These are phyloP conservation scores for Kuraishia molischiana DNA, from an alignment of 805 yeast genomes.

Conservation along the genomic window DNA sequence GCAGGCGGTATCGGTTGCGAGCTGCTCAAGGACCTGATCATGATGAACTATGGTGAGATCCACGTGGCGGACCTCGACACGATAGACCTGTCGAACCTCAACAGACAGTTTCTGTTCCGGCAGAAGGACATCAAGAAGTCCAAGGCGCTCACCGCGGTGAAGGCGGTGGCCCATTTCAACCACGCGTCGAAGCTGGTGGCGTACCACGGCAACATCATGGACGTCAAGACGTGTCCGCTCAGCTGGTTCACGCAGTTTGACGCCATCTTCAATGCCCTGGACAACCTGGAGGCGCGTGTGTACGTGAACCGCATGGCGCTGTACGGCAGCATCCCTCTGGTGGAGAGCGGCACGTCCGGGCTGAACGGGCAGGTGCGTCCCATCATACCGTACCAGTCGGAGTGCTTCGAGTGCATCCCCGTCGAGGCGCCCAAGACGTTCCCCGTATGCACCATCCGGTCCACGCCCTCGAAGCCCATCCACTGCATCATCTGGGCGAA, in stretches of 20 bases:
- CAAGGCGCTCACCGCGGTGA: conserved; percentile 76
- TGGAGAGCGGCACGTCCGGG: conserved; percentile 96
- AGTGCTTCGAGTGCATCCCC: conserved; percentile 88
- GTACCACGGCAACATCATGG: conserved; percentile 84
- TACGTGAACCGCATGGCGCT: conserved; percentile 82
- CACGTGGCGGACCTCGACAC: conserved; percentile 95
- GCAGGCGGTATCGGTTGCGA: conserved; percentile 98
- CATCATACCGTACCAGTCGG: conserved; percentile 70
- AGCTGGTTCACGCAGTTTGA: conserved; percentile 73
- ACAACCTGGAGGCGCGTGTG: conserved; percentile 84
- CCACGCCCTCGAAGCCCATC: conserved; percentile 93
- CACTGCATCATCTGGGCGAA: conserved; percentile 98
- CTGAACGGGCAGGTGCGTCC: conserved; percentile 92
- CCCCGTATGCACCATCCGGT: conserved; percentile 94
- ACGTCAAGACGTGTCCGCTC: conserved; percentile 56
- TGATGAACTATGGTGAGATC: conserved; percentile 77
- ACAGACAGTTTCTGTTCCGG: conserved; percentile 87
- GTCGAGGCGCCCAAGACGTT: conserved; percentile 84
- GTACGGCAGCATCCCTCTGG: conserved; percentile 60
- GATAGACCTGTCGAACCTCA: conserved; percentile 83
- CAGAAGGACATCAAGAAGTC: conserved; percentile 84
- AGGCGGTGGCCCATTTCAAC: conserved; percentile 71
- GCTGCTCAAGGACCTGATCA: conserved; percentile 65
- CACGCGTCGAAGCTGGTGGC: conserved; percentile 58
- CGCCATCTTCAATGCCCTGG: conserved; percentile 84